Base-by-base conservation (phyloP, 208 protist genomes). In the Leishmania arabica region DNA sequence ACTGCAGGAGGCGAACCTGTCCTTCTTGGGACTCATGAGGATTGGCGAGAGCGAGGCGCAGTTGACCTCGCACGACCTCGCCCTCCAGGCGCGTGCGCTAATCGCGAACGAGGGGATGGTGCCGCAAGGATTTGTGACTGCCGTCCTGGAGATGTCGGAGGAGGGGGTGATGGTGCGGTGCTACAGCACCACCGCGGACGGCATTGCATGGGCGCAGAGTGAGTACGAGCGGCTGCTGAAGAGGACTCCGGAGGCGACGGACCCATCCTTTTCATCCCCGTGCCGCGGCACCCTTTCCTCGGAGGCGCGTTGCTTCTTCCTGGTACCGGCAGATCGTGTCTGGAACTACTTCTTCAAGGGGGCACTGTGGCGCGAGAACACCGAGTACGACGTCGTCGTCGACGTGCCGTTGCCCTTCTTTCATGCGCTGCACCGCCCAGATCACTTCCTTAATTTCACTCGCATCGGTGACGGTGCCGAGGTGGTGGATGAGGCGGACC, bases 311-410 rank as follows among this genome's bases (percentile, higher is more conserved):
- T 90, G 93, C 13, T 98, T 98, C 77, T 96, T 96, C 77, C 78
- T 97, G 21, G 91, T 96, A 24, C 95, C 95, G 6, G 78, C 75
- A 3, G 91, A 92, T 71, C 88, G 88, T 17, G 80, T 78, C 72
- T 98, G 95, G 93, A 98, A 98, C 84, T 95, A 96, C 86, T 90
- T 88, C 76, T 98, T 98, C 85, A 90, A 88, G n/a, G 92, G 92
- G 17, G 89, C 92, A 40, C 70, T 90, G 47, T 97, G 93, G 93
- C 89, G 89, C 80, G 92, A 97, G 65, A 86, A 84, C 58, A 91
- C 83, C 58, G 89, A 92, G 77, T 98, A 93, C 83, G 91, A 97
- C 54, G 92, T 97, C 19, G 81, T 78, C 24, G 92, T 92, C 21
- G 93, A 95, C 64, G 47, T 91, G 8, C 95, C 95, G 27, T 65